Percentiles rank a stretch among this genome's conserved stretches.
Conservation (phyloP, 1,284 basidiomycete species). For the Spongiforma sp. region DNA sequence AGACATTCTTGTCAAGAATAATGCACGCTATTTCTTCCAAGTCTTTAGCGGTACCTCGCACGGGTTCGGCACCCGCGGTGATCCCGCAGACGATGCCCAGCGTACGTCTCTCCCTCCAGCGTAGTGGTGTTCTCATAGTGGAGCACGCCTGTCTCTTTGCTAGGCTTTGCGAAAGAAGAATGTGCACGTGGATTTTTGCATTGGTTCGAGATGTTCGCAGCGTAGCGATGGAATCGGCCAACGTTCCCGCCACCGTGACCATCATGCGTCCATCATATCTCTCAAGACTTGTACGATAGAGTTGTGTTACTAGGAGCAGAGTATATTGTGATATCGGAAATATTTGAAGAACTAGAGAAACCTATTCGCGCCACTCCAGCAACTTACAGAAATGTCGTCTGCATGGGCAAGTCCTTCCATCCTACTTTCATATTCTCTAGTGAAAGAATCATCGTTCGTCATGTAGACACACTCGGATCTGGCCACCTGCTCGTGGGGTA, state of each 20-base stretch:
- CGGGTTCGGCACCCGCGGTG: conserved; percentile 37
- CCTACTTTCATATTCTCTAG: too few species aligned
- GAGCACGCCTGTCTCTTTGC: conserved; percentile 3
- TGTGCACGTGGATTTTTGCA: conserved; percentile 51
- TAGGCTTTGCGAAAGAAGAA: conserved; percentile 67
- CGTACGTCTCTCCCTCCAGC: conserved; percentile 25
- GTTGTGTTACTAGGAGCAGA: too few species aligned
- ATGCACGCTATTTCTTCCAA: conserved; percentile 38
- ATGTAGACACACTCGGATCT: too few species aligned
- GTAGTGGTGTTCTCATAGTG: conserved; percentile 32
- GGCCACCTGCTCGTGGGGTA: too few species aligned
- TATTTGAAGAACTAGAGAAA: too few species aligned
- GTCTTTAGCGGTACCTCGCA: conserved; percentile 38
- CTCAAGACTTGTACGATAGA: too few species aligned
- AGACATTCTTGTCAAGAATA: conserved; percentile 37
- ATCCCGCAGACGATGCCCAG: conserved; percentile 31
- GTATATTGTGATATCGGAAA: too few species aligned
- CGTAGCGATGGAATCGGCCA: conserved; percentile 7
- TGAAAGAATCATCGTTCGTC: too few species aligned
- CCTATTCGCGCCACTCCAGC: too few species aligned
- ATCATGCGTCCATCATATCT: neutral
- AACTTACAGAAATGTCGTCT: too few species aligned
- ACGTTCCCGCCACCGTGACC: neutral
- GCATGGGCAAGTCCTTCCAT: too few species aligned
- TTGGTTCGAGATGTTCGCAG: conserved; percentile 55